Conservation (phyloP, 2,329 filamentous ascomycete species). For the Pseudocercospora vitis region DNA sequence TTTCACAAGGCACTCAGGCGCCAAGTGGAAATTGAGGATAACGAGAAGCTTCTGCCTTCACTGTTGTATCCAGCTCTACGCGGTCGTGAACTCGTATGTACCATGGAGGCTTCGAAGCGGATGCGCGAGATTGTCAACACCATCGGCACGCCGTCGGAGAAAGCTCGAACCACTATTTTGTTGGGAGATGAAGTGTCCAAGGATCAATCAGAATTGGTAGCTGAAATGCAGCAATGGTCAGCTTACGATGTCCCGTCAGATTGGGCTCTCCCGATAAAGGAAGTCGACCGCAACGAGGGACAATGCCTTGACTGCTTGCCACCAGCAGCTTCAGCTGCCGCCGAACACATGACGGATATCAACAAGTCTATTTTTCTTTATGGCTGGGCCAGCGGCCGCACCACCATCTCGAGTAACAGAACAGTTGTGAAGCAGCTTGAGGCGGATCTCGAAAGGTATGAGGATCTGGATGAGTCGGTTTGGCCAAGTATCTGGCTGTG, state of each 20-base stretch:
- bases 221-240: constrained; percentile 47
- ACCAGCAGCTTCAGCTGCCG: constrained; percentile 46
- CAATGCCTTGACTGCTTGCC: constrained; percentile 47
- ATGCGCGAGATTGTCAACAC: constrained; percentile 66
- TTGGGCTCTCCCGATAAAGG: constrained; percentile 62
- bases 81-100: constrained; percentile 62
- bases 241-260: constrained; percentile 54
- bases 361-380: constrained; percentile 72
- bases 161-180: constrained; percentile 59
- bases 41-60: constrained; percentile 60
- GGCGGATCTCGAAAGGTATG: constrained; percentile 54
- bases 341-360: constrained; percentile 55
- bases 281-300: constrained; percentile 50
- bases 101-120: constrained; percentile 62
- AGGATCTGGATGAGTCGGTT: constrained; percentile 49
- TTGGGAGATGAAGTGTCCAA: constrained; percentile 50
- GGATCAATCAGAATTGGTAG: constrained; percentile 33
- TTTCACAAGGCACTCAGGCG: constrained; percentile 61
- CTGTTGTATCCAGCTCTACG: constrained; percentile 63
- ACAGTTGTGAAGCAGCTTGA: constrained; percentile 67
- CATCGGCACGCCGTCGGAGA: constrained; percentile 64
- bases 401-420: constrained; percentile 71
- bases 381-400: constrained; percentile 64
- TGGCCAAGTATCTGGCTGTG: constrained; percentile 66
- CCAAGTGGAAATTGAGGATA: constrained; percentile 65